These are phyloP conservation scores for Isabelozyma heimii DNA, from an alignment of 805 yeast genomes.

Conservation along the genomic window DNA sequence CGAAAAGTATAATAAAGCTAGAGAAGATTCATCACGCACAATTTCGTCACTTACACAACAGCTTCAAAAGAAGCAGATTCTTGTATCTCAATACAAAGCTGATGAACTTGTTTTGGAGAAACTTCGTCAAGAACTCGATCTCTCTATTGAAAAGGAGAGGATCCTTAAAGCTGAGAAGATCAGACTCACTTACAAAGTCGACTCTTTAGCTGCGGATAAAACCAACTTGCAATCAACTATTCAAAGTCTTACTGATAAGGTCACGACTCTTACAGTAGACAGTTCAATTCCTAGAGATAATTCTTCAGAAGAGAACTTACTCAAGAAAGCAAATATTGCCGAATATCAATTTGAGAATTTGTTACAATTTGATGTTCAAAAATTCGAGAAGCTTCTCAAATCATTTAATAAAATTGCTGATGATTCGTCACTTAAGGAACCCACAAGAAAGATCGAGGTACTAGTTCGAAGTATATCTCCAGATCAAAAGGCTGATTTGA, in stretches of 20 bases:
- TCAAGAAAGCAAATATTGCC: constrained; percentile 22
- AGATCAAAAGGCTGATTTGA: constrained; percentile 10
- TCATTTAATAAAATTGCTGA: constrained; percentile 57
- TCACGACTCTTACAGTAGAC: constrained; percentile 21
- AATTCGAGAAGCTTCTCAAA: constrained; percentile 48
- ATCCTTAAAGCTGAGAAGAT: constrained; percentile 43
- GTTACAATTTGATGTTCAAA: constrained; percentile 39
- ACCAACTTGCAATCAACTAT: constrained; percentile 31
- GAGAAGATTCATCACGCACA: constrained; percentile 19
- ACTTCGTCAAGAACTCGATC: constrained; percentile 35
- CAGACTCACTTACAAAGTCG: constrained; percentile 38
- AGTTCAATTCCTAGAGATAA: constrained; percentile 2
- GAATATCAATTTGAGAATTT: constrained; percentile 44
- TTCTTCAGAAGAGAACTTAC: constrained; percentile 2
- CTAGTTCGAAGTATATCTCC: constrained; percentile 24
- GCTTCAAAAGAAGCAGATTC: constrained; percentile 17
- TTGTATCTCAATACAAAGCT: constrained; percentile 9
- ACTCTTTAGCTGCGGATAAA: constrained; percentile 38
- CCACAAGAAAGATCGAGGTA: constrained; percentile 48
- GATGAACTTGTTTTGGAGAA: constrained; percentile 20
- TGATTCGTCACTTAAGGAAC: constrained; percentile 56
- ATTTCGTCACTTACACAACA: constrained; percentile 21
- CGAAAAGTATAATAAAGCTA: constrained; percentile 14
- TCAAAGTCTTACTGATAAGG: constrained; percentile 36
- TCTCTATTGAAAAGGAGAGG: constrained; percentile 44